Percentiles rank a stretch among this genome's conserved stretches.
Evolutionary conservation across 768 basidiomycete species (phyloP).

Genomic region (Trametes cubensis): DNA sequence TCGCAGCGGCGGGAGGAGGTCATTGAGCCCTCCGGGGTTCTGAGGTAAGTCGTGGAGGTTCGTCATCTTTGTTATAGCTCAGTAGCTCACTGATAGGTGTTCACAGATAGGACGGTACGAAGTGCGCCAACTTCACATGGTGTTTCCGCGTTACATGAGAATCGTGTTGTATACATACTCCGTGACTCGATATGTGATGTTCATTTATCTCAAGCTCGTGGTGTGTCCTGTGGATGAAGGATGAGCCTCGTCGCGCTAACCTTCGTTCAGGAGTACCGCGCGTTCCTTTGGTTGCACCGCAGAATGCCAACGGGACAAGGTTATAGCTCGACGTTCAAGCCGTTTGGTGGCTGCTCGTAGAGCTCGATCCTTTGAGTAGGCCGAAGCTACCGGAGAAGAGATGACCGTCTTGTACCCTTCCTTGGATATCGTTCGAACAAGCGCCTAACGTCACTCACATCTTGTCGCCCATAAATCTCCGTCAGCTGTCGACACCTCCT

Average conservation of each 20-base stretch:
- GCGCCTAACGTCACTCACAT: constrained; percentile 37
- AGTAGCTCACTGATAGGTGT: not conserved
- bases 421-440: too few species aligned
- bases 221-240: constrained; percentile 30
- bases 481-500: constrained; percentile 24
- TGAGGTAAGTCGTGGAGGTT: not conserved
- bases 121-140: too few species aligned
- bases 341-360: too few species aligned
- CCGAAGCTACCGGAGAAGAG: too few species aligned
- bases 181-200: too few species aligned
- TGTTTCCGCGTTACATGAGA: too few species aligned
- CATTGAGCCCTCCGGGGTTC: not conserved
- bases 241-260: constrained; percentile 33
- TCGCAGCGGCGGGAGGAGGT: not conserved
- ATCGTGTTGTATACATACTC: too few species aligned
- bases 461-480: constrained; percentile 44
- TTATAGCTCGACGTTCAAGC: too few species aligned
- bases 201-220: not conserved
- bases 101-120: too few species aligned
- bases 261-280: constrained; percentile 26
- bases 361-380: too few species aligned
- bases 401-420: too few species aligned
- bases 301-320: too few species aligned
- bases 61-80: not conserved
- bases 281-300: constrained; percentile 18